Evolutionary conservation across 169 alveolate species (phyloP).

Genomic region (Plasmodium gaboni): DNA sequence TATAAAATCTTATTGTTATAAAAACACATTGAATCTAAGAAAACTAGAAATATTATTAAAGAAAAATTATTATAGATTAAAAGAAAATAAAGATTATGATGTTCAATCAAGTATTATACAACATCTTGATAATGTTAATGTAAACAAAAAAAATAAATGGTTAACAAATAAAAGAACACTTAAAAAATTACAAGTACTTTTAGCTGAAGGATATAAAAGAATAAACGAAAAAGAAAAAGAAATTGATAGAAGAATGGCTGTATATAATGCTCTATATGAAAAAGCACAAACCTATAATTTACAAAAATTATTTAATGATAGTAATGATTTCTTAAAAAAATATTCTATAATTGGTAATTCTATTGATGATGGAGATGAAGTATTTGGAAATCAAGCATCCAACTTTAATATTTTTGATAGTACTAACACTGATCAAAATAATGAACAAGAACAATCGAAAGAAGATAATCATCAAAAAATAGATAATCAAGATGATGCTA

Average conservation of each 20-base stretch:
- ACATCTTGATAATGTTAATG: slow-evolving; percentile 52
- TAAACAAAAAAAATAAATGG: slow-evolving; percentile 74
- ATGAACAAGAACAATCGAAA: background rate
- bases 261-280: slow-evolving; percentile 28
- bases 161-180: slow-evolving; percentile 68
- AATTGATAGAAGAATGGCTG: slow-evolving; percentile 1
- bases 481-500: too few relatives aligned
- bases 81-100: slow-evolving; percentile 17
- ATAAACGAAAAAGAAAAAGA: slow-evolving; percentile 22
- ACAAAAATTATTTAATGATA: slow-evolving; percentile 5
- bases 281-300: slow-evolving; percentile 10
- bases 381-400: slow-evolving; percentile 23
- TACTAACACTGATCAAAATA: background rate
- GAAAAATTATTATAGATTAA: slow-evolving; percentile 2
- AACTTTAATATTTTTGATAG: slow-evolving; percentile 30
- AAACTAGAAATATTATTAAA: background rate
- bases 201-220: slow-evolving; percentile 40
- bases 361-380: slow-evolving; percentile 15
- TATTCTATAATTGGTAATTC: slow-evolving; percentile 18
- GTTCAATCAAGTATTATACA: background rate
- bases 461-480: background rate
- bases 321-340: slow-evolving; percentile 56
- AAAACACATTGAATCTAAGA: slow-evolving; percentile 8
- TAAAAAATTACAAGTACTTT: slow-evolving; percentile 69
- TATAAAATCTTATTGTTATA: slow-evolving; percentile 23